Conservation (phyloP, 192 early-diverging fungal genomes). For the Anaeromyces robustus region DNA sequence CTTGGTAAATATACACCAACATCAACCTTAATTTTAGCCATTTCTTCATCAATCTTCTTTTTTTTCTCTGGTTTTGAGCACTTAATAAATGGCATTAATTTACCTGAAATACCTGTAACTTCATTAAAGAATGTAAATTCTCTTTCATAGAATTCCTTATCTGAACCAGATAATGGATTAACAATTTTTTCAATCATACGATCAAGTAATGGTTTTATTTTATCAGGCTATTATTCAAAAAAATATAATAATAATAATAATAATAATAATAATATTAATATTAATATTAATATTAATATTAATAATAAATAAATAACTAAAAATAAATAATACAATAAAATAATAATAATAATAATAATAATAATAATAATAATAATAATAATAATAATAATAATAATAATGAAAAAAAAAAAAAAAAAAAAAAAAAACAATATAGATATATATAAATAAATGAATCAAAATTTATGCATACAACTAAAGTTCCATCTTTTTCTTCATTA, state of each 20-base stretch:
- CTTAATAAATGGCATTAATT: conserved; percentile 84
- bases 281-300: no score
- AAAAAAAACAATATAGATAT: no score
- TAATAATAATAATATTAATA: no score
- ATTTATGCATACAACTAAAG: conserved; percentile 9
- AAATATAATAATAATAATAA: background rate
- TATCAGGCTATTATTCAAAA: conserved; percentile 37
- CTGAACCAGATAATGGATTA: conserved; percentile 60
- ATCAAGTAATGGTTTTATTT: conserved; percentile 78
- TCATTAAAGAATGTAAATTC: conserved; percentile 93
- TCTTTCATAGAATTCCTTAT: conserved; percentile 83
- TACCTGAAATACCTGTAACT: conserved; percentile 94
- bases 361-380: no score
- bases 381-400: no score
- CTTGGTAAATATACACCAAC: conserved; percentile 93
- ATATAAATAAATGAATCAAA: no score
- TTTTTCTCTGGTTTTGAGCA: conserved; percentile 90
- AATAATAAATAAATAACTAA: no score
- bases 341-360: no score
- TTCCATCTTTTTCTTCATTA: conserved; percentile 39
- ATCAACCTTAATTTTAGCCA: conserved; percentile 85
- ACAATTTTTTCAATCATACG: conserved; percentile 73
- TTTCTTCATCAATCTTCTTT: conserved; percentile 96
- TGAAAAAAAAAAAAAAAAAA: no score
- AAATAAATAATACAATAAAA: no score